A percentile compares a stretch with the other conserved stretches of the same genome.
phyloP scores from a whole-genome alignment of 2,329 filamentous ascomycete species.

The Lasiodiplodia sp. region DNA sequence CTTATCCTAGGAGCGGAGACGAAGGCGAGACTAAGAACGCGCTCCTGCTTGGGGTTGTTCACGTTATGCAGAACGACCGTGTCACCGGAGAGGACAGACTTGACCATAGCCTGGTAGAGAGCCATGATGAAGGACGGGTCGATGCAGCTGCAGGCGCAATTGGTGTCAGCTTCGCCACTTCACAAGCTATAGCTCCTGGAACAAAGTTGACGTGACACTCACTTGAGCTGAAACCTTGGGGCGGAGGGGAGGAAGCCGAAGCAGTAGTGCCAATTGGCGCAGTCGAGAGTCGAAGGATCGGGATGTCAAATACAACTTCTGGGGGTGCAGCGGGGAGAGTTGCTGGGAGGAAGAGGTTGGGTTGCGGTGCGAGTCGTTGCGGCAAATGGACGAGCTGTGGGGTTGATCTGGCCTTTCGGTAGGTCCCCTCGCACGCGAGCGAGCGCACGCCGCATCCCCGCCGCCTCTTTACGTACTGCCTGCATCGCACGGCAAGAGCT shows the following conservation, averaged over 20 bases:
- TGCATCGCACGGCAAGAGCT: not conserved
- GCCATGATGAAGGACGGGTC: constrained; percentile 33
- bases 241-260: not conserved
- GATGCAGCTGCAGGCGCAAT: constrained; percentile 22
- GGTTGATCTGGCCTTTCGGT: constrained; percentile 29
- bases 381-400: constrained; percentile 24
- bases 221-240: constrained; percentile 27
- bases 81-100: constrained; percentile 93
- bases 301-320: not conserved
- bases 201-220: constrained; percentile 28
- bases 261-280: constrained; percentile 1
- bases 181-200: constrained; percentile 24
- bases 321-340: constrained; percentile 5
- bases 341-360: constrained; percentile 9
- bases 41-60: constrained; percentile 82
- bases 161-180: constrained; percentile 18
- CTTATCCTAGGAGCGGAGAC: constrained; percentile 86
- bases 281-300: not conserved
- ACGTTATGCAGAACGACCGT: constrained; percentile 84
- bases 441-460: not conserved
- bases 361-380: constrained; percentile 23
- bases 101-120: constrained; percentile 64
- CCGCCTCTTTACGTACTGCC: not conserved
- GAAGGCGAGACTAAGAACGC: constrained; percentile 88
- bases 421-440: constrained; percentile 25